Evolutionary conservation across 2,329 filamentous ascomycete species (phyloP).

Genomic region (Trichoderma sp.): DNA sequence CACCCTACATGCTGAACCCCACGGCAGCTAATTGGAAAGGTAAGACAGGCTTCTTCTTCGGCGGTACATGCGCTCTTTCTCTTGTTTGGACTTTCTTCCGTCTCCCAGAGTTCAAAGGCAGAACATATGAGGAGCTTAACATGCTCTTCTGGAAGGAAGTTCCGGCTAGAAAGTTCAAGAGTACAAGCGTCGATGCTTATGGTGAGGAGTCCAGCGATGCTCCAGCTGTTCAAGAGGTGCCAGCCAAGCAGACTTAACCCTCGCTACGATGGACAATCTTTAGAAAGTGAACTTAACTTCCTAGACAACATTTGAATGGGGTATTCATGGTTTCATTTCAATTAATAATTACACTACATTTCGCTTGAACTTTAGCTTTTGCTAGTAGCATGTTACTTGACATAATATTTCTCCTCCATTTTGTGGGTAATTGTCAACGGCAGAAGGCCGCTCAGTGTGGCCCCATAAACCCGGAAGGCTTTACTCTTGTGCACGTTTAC

Average conservation of each 20-base stretch:
- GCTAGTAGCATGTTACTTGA: background rate
- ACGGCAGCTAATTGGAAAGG: background rate
- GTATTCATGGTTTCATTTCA: background rate
- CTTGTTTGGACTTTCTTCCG: constrained; percentile 52
- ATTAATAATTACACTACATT: background rate
- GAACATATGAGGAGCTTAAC: constrained; percentile 46
- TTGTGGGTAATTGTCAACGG: too few relatives aligned
- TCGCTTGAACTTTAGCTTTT: background rate
- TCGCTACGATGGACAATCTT: background rate
- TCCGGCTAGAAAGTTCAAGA: constrained; percentile 34
- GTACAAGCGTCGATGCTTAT: background rate
- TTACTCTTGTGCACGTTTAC: background rate
- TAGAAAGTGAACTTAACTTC: background rate
- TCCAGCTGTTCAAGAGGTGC: background rate
- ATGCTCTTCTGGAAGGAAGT: constrained; percentile 35
- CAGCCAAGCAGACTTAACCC: background rate
- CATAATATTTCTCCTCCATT: too few relatives aligned
- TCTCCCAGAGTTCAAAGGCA: constrained; percentile 55
- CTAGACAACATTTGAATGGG: background rate
- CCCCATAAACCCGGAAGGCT: too few relatives aligned
- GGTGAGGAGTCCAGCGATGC: background rate
- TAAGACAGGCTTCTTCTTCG: background rate
- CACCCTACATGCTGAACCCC: background rate
- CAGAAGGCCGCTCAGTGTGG: too few relatives aligned
- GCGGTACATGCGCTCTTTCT: constrained; percentile 30